These are phyloP conservation scores for Aspergillus sp. DNA, from an alignment of 2,329 filamentous ascomycete species.

Conservation along the genomic window DNA sequence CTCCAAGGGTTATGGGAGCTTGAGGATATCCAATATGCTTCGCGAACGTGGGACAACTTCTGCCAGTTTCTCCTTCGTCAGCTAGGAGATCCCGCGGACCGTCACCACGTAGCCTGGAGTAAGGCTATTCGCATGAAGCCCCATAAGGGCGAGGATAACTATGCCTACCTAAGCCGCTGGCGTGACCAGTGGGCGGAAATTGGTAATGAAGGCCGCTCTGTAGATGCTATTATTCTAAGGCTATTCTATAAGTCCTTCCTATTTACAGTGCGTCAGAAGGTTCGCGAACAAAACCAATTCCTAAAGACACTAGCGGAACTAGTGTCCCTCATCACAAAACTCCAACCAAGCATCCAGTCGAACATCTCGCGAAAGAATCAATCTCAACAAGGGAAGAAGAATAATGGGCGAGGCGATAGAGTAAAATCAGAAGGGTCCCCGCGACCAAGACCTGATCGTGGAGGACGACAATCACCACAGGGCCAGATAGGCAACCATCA, in stretches of 20 bases:
- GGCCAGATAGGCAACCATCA: neutral
- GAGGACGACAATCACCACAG: neutral
- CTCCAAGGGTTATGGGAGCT: neutral
- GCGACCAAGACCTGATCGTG: neutral
- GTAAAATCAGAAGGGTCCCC: neutral
- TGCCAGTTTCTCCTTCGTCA: neutral
- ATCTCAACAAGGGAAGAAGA: neutral
- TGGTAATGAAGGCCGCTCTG: neutral
- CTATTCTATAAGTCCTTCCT: neutral
- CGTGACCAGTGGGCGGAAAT: neutral
- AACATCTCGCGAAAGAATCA: neutral
- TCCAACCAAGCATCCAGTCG: neutral
- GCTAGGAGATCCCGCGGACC: neutral
- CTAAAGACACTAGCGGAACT: neutral
- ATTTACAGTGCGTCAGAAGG: neutral
- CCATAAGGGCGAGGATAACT: neutral
- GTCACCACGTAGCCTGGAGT: neutral
- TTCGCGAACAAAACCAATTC: neutral
- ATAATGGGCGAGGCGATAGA: neutral
- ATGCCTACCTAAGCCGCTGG: neutral
- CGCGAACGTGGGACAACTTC: neutral
- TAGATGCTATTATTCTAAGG: neutral
- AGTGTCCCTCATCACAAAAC: neutral
- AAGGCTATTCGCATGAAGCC: neutral
- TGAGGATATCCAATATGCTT: neutral